phyloP scores from a whole-genome alignment of 2,329 filamentous ascomycete genomes.

The Akanthomyces muscarius region DNA sequence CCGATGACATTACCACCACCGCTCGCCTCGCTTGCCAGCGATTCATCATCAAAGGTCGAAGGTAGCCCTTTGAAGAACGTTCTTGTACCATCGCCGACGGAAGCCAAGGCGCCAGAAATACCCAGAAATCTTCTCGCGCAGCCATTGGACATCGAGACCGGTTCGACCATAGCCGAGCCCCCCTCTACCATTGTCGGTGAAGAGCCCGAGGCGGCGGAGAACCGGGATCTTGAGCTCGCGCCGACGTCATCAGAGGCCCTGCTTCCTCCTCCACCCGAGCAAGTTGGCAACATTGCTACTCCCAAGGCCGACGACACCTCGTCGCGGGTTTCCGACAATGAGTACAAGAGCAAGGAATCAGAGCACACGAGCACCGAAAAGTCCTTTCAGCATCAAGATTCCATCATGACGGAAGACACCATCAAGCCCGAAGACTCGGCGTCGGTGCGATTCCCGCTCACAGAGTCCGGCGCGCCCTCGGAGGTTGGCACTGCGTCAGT shows the following conservation, averaged over 20 bases:
- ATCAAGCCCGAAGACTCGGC: slow-evolving; percentile 38
- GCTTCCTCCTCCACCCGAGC: slow-evolving; percentile 35
- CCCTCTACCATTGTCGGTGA: slow-evolving; percentile 31
- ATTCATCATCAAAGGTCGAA: slow-evolving; percentile 37
- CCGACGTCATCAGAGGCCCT: slow-evolving; percentile 22
- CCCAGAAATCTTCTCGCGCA: background rate
- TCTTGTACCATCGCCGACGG: slow-evolving; percentile 43
- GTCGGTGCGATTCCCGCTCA: slow-evolving; percentile 28
- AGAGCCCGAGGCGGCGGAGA: slow-evolving; percentile 25
- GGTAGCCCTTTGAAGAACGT: slow-evolving; percentile 54
- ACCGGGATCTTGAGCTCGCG: slow-evolving; percentile 23
- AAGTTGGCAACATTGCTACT: slow-evolving; percentile 38
- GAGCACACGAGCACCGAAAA: slow-evolving; percentile 23
- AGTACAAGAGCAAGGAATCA: slow-evolving; percentile 26
- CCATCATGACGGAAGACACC: slow-evolving; percentile 35
- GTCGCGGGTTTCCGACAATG: slow-evolving; percentile 24
- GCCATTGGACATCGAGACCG: slow-evolving; percentile 18
- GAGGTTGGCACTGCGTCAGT: slow-evolving; percentile 25
- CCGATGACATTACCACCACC: slow-evolving; percentile 32
- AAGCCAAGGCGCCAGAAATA: slow-evolving; percentile 23
- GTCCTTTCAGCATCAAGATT: slow-evolving; percentile 29
- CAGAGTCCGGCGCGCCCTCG: slow-evolving; percentile 29
- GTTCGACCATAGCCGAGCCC: slow-evolving; percentile 29
- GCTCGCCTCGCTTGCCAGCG: slow-evolving; percentile 24
- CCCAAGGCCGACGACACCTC: slow-evolving; percentile 29